Evolutionary conservation across 1,284 basidiomycete genomes (phyloP), one percentile per base, ranked within the genome.

Genomic region (Ceratobasidium sp.): DNA sequence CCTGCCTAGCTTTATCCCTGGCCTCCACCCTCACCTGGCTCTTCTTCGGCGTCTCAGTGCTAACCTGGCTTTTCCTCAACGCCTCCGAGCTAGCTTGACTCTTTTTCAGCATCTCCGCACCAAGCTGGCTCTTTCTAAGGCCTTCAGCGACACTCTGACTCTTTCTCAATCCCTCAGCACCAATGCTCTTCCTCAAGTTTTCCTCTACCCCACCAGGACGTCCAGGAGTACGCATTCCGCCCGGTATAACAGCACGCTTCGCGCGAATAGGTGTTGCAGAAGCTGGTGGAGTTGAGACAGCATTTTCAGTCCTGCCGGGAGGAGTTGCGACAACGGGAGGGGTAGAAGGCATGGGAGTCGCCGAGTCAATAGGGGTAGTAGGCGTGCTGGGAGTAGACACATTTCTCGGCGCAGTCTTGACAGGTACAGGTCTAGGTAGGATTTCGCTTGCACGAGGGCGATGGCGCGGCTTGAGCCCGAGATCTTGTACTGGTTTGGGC

Each of bases 371-470:
- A 8, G 73, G 73, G 5, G 73, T 75, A 26, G 61, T 63, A 13
- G 73, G 73, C 3, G 73, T 75, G 7, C 35, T 65, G 5, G 73
- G 73, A 17, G 61, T 75, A 15, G 73, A 75, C 15, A 75, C 73
- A 31, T 65, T 75, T 31, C 73, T 23, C 1, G 61, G 61, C 26
- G 42, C 61, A 28, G 61, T 37, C 13, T 63, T 63, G 4, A 28
- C 47, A 2, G 35, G 35, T 11, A 33, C 37, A 11, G 73, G 73
- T 33, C 73, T 37, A n/a, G 73, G 61, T 28, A 75, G 39, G 26
- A 75, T 63, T 17, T 75, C 73, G 26, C 73, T 75, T 26, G 37
- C 45, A 5, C 73, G 73, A 0, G 73, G 73, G 26, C 73, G 73
- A 45, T 65, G 73, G 28, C 60, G 58, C 15, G 56, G 69, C 45